Evolutionary conservation across 2,329 filamentous ascomycete genomes (phyloP), one percentile per base, ranked within the genome.

Genomic region (Fusarium burgessii): DNA sequence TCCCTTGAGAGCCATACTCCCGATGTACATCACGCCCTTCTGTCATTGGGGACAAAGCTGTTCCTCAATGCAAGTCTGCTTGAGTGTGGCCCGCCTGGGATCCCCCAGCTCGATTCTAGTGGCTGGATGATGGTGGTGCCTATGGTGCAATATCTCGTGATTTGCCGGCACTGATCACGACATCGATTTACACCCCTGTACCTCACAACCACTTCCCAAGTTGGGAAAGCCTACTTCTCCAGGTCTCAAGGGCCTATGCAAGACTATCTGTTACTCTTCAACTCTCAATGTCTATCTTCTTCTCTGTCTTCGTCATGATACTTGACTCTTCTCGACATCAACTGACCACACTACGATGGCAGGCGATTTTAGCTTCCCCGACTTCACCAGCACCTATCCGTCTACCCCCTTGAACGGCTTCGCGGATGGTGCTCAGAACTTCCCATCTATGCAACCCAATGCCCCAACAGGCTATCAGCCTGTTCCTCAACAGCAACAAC

Each of bases 101-200:
- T 60, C 52, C 52, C 52, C 51, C 64, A 63, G 57, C 64, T 68
- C 62, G 70, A 66, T 76, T 62, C 73, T 70, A 77, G 65, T 77
- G 72, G 71, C 68, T 68, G 64, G 59, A 65, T 81, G 82, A 83
- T 5, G 85, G 84, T 84, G 78, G 78, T 74, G 78, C 74, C 80
- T 83, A 89, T 89, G 86, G 84, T 86, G 88, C 86, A 84, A 90
- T 89, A 86, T 80, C 87, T 83, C 87, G 87, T 89, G 87, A 89
- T 84, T 81, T 82, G 65, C 73, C 68, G 65, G 55, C 52, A 66
- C 64, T 66, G 68, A 76, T 76, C 74, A 76, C 74, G 74, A 76
- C 74, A 76, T 76, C 64, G 60, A 55, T 41, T 35, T 49, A 29
- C 58, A 71, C 56, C 74, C 74, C 72, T 74, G 71, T 62, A 58